Conservation (phyloP, 2,329 filamentous ascomycete species). For the Talaromyces sp. region DNA sequence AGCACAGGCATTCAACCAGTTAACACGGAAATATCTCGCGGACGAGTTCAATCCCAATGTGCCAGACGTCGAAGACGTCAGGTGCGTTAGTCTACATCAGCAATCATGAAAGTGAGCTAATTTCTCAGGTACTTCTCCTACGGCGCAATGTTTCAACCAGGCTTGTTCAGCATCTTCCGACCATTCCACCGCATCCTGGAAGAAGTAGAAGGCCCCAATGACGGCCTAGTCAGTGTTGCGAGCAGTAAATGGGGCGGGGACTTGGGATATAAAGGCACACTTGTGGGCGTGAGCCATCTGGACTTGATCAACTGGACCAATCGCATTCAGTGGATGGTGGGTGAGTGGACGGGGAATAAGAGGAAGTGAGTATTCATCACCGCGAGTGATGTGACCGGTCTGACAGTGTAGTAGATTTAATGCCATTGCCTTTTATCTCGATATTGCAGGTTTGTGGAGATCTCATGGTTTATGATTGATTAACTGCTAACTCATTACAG, state of each 20-base stretch:
- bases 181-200: constrained; percentile 52
- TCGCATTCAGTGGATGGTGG: constrained; percentile 54
- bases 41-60: constrained; percentile 56
- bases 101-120: constrained; percentile 14
- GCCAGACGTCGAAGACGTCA: constrained; percentile 50
- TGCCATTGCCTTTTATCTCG: constrained; percentile 59
- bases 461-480: background rate
- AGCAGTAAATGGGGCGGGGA: constrained; percentile 56
- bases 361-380: constrained; percentile 42
- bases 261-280: constrained; percentile 55
- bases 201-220: constrained; percentile 54
- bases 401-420: constrained; percentile 50
- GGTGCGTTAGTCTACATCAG: constrained; percentile 26
- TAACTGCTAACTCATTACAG: constrained; percentile 17
- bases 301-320: constrained; percentile 65
- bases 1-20: constrained; percentile 46
- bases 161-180: constrained; percentile 54
- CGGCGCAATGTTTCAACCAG: constrained; percentile 53
- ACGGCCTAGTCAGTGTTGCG: constrained; percentile 57
- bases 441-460: constrained; percentile 54
- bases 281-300: constrained; percentile 59
- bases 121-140: constrained; percentile 55
- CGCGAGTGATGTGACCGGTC: background rate
- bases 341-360: constrained; percentile 52
- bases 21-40: constrained; percentile 55